phyloP scores from a whole-genome alignment of 2,329 filamentous ascomycete species.

The Nannizzia gypsea region DNA sequence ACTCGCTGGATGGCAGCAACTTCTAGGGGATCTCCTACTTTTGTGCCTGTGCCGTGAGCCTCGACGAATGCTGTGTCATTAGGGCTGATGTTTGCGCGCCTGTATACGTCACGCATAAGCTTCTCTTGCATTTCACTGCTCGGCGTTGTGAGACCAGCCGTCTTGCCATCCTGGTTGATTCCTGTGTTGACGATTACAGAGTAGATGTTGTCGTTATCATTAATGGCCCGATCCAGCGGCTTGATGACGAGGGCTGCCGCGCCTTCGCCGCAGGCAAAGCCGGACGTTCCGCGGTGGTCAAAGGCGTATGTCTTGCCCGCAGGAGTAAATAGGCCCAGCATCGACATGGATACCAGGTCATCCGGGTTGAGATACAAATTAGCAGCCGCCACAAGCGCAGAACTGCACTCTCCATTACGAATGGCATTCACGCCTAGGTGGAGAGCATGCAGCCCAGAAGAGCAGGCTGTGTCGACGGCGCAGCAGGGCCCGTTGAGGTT shows the following conservation, averaged over 20 bases:
- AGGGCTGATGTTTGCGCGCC: slow-evolving; percentile 18
- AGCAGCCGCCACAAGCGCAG: background rate
- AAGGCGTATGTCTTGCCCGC: slow-evolving; percentile 25
- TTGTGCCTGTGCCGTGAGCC: slow-evolving; percentile 27
- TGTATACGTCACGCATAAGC: slow-evolving; percentile 25
- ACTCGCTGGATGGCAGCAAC: slow-evolving; percentile 11
- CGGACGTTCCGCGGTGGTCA: slow-evolving; percentile 22
- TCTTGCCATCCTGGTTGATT: slow-evolving; percentile 23
- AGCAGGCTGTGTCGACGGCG: slow-evolving; percentile 11
- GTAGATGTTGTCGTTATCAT: slow-evolving; percentile 25
- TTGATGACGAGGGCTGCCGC: slow-evolving; percentile 26
- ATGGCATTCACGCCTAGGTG: slow-evolving; percentile 6
- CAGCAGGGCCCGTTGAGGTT: slow-evolving; percentile 8
- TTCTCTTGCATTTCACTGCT: slow-evolving; percentile 16
- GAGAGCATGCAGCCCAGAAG: slow-evolving; percentile 3
- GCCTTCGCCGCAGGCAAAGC: slow-evolving; percentile 27
- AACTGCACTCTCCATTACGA: slow-evolving; percentile 13
- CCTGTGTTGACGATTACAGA: slow-evolving; percentile 23
- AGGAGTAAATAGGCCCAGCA: slow-evolving; percentile 25
- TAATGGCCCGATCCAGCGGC: slow-evolving; percentile 19
- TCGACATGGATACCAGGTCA: slow-evolving; percentile 24
- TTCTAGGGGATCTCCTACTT: slow-evolving; percentile 20
- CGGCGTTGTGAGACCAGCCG: slow-evolving; percentile 16
- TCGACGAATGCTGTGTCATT: slow-evolving; percentile 8
- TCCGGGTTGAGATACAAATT: background rate